phyloP scores from a whole-genome alignment of 495 filamentous ascomycete species.

The Aspergillus taichungensis region DNA sequence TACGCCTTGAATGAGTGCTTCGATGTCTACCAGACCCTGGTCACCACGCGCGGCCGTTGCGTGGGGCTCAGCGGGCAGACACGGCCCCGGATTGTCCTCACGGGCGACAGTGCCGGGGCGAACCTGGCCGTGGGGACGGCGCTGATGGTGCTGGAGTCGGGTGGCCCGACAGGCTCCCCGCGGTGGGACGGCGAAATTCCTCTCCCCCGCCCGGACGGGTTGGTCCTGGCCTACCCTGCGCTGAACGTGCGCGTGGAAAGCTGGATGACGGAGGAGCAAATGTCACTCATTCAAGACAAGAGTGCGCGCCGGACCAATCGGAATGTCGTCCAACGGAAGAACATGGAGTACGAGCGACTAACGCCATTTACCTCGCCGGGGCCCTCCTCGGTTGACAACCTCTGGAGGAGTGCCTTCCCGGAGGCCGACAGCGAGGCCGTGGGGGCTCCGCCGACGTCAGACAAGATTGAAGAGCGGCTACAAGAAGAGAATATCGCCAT shows the following conservation, averaged over 20 bases:
- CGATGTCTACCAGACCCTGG: conserved; percentile 79
- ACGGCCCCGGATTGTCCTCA: conserved; percentile 67
- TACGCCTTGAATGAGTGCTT: conserved; percentile 95
- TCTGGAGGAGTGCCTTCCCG: conserved; percentile 13
- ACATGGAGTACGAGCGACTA: conserved; percentile 53
- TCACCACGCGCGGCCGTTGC: conserved; percentile 68
- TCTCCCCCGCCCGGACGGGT: conserved; percentile 69
- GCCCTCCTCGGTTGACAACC: conserved; percentile 46
- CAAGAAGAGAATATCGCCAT: conserved; percentile 16
- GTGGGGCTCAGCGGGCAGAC: conserved; percentile 69
- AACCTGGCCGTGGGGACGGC: conserved; percentile 77
- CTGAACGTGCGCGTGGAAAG: conserved; percentile 96
- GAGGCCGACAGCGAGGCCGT: conserved; percentile 32
- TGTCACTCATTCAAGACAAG: conserved; percentile 84
- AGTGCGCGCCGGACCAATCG: conserved; percentile 67
- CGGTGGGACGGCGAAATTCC: conserved; percentile 44
- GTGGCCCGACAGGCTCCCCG: conserved; percentile 43
- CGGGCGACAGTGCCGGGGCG: conserved; percentile 88
- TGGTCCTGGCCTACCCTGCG: conserved; percentile 80
- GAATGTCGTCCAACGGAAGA: conserved; percentile 68
- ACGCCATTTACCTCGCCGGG: conserved; percentile 57
- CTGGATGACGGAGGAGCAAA: conserved; percentile 98
- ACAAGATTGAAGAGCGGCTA: conserved; percentile 19
- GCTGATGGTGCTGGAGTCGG: conserved; percentile 79
- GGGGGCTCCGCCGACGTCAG: conserved; percentile 17